Evolutionary conservation across 176 grass and related monocot genomes (phyloP).

Genomic region (Oryza meridionalis): DNA sequence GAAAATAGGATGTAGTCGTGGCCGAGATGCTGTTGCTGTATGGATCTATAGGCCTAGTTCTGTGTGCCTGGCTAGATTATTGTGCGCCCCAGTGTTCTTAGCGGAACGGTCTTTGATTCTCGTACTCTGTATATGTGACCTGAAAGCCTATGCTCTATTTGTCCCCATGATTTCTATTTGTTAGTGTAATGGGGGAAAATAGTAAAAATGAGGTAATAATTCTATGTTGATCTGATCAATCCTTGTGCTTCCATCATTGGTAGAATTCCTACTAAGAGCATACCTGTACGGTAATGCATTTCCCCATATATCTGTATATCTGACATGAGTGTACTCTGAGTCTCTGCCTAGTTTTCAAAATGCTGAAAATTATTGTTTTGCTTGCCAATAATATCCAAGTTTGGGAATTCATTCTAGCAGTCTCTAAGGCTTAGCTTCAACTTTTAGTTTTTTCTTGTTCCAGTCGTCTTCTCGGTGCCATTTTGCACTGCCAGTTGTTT

Average conservation of each 20-base stretch:
- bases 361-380: background rate
- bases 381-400: background rate
- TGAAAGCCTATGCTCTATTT: no score
- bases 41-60: background rate
- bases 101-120: background rate
- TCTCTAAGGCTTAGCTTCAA: background rate
- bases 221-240: no score
- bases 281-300: no score
- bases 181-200: no score
- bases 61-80: background rate
- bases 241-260: no score
- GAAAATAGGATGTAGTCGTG: background rate
- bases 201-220: no score
- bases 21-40: background rate
- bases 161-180: no score
- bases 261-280: no score
- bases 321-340: no score
- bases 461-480: background rate
- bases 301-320: no score
- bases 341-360: background rate
- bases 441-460: background rate
- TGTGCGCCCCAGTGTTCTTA: background rate
- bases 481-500: background rate
- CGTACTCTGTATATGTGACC: no score
- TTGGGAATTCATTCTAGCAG: no score